phyloP scores from a whole-genome alignment of 2,329 filamentous ascomycete genomes.

The Epichloe amarillans region DNA sequence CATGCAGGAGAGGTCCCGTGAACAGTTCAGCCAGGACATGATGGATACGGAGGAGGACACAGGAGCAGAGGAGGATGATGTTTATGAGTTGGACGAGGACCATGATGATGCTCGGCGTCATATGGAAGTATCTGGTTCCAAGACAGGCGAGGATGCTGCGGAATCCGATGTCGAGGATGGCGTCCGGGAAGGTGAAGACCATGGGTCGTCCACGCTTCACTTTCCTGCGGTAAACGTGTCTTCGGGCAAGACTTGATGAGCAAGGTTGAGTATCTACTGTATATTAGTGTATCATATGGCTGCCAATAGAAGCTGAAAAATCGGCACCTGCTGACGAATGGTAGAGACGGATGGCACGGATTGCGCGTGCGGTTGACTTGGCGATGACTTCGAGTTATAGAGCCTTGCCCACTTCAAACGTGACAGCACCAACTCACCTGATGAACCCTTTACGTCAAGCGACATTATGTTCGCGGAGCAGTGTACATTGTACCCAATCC shows the following conservation, averaged over 20 bases:
- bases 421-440: too few relatives aligned
- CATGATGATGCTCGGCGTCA: background rate
- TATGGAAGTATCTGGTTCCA: too few relatives aligned
- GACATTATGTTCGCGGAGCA: too few relatives aligned
- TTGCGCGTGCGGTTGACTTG: background rate
- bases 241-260: background rate
- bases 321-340: too few relatives aligned
- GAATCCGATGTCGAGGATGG: too few relatives aligned
- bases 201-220: too few relatives aligned
- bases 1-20: slow-evolving; percentile 14
- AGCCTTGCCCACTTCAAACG: too few relatives aligned
- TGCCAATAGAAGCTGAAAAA: background rate
- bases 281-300: background rate
- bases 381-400: too few relatives aligned
- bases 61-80: background rate
- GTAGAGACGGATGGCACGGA: background rate
- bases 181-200: too few relatives aligned
- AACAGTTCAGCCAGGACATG: slow-evolving; percentile 16
- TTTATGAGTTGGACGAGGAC: background rate
- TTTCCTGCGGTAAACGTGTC: background rate
- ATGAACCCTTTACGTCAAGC: too few relatives aligned
- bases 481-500: background rate
- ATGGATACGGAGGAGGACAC: slow-evolving; percentile 9
- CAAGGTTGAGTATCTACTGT: background rate
- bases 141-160: too few relatives aligned